Percentiles rank a stretch among this genome's conserved stretches.
Evolutionary conservation across 352 stramenopile species (phyloP).

Genomic region (Pythium plurisporium): DNA sequence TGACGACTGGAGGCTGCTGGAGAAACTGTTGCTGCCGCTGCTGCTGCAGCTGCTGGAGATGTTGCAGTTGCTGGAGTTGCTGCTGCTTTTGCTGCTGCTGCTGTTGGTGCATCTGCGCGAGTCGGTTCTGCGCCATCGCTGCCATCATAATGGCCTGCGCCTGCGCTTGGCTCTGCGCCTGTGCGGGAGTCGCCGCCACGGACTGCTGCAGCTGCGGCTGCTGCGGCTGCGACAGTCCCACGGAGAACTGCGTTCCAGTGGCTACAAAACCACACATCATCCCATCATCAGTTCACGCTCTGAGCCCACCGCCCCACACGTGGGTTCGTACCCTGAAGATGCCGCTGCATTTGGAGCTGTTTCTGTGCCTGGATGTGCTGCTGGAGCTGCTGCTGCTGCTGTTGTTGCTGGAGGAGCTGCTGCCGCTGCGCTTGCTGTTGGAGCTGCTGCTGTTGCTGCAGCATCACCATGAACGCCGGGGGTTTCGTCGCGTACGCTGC

Average conservation of each 20-base stretch:
- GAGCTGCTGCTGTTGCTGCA: conserved; percentile 4
- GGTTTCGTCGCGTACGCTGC: conserved; percentile 16
- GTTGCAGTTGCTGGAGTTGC: conserved; percentile 1
- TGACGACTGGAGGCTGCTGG: not conserved
- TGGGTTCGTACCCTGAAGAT: conserved; percentile 4
- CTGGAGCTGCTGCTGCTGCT: conserved; percentile 17
- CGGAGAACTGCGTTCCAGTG: not conserved
- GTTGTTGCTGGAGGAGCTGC: conserved; percentile 1
- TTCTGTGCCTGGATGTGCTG: conserved; percentile 18
- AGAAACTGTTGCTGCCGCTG: not conserved
- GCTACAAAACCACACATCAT: too few relatives aligned
- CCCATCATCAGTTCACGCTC: not conserved
- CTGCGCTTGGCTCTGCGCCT: conserved; percentile 15
- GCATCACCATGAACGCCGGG: conserved; percentile 28
- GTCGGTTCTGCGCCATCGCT: conserved; percentile 9
- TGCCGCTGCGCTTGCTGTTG: conserved; percentile 4
- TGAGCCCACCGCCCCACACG: not conserved
- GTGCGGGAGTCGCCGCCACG: not conserved
- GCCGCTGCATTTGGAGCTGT: conserved; percentile 17
- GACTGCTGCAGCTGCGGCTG: conserved; percentile 2
- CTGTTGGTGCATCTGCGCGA: not conserved
- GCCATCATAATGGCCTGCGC: conserved; percentile 21
- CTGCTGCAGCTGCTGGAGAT: conserved; percentile 1
- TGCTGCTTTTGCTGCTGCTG: conserved; percentile 7
- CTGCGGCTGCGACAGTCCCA: not conserved